Base-by-base conservation (phyloP, 768 basidiomycete species). In the Lactarius pseudohatsudake region DNA sequence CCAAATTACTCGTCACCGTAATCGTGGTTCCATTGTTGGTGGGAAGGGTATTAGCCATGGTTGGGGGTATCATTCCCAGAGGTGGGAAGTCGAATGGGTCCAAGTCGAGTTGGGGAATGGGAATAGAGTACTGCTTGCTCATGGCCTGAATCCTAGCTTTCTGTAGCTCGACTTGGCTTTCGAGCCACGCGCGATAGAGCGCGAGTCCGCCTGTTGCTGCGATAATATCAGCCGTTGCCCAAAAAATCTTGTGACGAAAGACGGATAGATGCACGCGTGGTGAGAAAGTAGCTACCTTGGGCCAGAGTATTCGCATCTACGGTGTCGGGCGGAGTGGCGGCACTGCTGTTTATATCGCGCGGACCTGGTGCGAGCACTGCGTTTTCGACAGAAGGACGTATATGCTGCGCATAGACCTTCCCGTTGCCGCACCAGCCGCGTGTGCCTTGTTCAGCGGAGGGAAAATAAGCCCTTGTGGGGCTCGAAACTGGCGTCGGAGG, bases 51-150 rank as follows among this genome's bases (percentile, higher is more conserved):
- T 67, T 59, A 8, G 4, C 32, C 18, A n/a, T 38, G 6, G n/a
- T n/a, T 5, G 57, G 30, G 9, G 50, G 16, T 16, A 43, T 60
- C 40, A 16, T 6, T 1, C 57, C 28, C 10, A 55, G 18, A 28
- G 41, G 10, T 6, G 41, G 40, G 16, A 56, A 10, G 3, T 55
- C 34, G 54, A 59, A 59, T 1, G 57, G 8, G 18, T 63, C 54
- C 40, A 15, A n/a, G 16, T 64, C 58, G 6, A 67, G 62, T 34
- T 67, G 43, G 8, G 57, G 66, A 28, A 67, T 22, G 15, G 66
- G 66, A 13, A 67, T 59, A n/a, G 57, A 54, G 43, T 28, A 64
- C 13, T 56, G 20, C 5, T 26, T 36, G 58, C 66, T 59, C 66
- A 67, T 67, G 0, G 50, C 57, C 20, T 32, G 40, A 20, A 67